Evolutionary conservation across 768 basidiomycete species (phyloP).

Genomic region (Lenzites betulinus): DNA sequence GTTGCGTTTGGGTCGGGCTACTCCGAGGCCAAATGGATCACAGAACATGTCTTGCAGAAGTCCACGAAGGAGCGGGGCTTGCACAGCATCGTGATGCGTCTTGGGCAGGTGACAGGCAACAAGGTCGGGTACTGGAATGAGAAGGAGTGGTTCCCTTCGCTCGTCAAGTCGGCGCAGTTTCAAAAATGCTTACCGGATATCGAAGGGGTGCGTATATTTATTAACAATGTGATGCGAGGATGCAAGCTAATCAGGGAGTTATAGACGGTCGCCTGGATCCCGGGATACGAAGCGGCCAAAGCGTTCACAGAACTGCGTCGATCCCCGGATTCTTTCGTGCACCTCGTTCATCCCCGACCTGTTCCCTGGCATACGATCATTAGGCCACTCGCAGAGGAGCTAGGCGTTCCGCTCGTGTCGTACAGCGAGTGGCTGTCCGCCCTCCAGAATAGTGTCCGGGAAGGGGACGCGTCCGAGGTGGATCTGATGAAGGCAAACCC

Average conservation of each 20-base stretch:
- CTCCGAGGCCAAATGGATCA: slow-evolving; percentile 38
- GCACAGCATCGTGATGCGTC: slow-evolving; percentile 35
- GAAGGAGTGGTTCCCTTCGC: slow-evolving; percentile 39
- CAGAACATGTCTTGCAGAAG: slow-evolving; percentile 26
- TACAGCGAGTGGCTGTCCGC: slow-evolving; percentile 28
- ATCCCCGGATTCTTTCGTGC: slow-evolving; percentile 27
- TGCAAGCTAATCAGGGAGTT: neutral
- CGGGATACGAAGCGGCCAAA: slow-evolving; percentile 40
- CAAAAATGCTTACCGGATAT: slow-evolving; percentile 7
- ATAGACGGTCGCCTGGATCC: slow-evolving; percentile 45
- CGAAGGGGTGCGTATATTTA: neutral
- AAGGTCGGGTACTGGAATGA: slow-evolving; percentile 42
- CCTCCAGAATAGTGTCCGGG: slow-evolving; percentile 15
- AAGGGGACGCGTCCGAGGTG: slow-evolving; percentile 10
- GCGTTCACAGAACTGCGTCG: slow-evolving; percentile 35
- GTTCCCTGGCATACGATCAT: slow-evolving; percentile 30
- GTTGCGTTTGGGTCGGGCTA: slow-evolving; percentile 34
- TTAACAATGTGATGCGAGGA: too few relatives aligned
- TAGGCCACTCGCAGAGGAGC: slow-evolving; percentile 1
- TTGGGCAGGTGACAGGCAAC: slow-evolving; percentile 41
- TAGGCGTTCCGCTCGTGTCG: slow-evolving; percentile 27
- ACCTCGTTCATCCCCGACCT: slow-evolving; percentile 44
- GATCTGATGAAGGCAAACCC: slow-evolving; percentile 24
- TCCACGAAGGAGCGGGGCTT: slow-evolving; percentile 24
- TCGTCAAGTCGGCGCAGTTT: slow-evolving; percentile 31